Base-by-base conservation (phyloP, 2,329 filamentous ascomycete species). In the Diaporthe ampelina region DNA sequence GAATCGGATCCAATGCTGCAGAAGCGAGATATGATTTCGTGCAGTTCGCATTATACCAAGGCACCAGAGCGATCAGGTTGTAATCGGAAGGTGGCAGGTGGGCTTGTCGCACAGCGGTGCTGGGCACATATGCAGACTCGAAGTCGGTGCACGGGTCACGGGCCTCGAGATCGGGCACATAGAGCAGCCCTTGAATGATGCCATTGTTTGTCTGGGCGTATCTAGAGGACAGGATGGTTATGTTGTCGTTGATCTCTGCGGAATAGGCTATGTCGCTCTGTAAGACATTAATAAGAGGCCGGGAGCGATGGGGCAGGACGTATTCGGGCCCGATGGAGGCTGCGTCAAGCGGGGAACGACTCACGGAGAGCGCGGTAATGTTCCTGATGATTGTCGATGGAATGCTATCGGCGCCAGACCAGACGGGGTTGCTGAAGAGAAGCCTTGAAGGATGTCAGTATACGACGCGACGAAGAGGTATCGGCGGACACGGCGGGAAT, bases 41-140 rank as follows among this genome's bases (percentile, higher is more conserved):
- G 81, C 96, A 99, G 35, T 90, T 85, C 10, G 88, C 85, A 76
- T 89, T 93, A 78, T 95, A 91, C 95, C 96, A 98, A 37, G 96
- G 96, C 32, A 94, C 95, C 70, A 98, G 85, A 37, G 94, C 95
- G 78, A 98, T 90, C 69, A 95, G 86, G 72, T 93, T 91, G 81
- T 94, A 95, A 77, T 93, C 91, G 65, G 88, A 88, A 0, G 88
- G 86, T 0, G 91, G 91, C 0, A 98, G 89, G 79, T 97, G 88
- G n/a, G 83, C 82, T 78, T 90, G 88, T 21, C 93, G 91, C 17
- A 94, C 97, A 72, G 91, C 94, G 81, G 97, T 95, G 50, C 82
- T 78, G 1, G 95, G 94, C 11, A 98, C 88, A 78, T 93, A 91
- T n/a, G 88, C 82, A 54, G 87, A 87, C 56, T 93, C 91, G 61